Evolutionary conservation across 163 green algal species (phyloP).

Genomic region (Chlamydomonas reinhardtii): DNA sequence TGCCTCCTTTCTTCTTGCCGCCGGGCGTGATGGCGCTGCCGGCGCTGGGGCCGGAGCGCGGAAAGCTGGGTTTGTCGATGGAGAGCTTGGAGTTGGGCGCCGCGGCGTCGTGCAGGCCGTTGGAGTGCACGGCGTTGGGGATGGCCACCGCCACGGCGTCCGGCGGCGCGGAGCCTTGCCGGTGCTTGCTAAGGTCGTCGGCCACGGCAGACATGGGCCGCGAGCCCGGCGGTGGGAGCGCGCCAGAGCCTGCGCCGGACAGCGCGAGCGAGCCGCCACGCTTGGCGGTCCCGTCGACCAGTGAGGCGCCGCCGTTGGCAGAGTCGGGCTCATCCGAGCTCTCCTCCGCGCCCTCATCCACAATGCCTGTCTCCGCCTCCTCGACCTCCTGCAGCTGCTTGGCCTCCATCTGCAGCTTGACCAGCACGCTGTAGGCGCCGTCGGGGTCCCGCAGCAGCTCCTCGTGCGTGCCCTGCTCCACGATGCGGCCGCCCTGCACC

Average conservation of each 20-base stretch:
- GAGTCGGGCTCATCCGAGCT: background rate
- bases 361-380: background rate
- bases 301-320: background rate
- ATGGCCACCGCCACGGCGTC: conserved; percentile 1
- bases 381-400: conserved; percentile 50
- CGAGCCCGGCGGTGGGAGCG: background rate
- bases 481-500: conserved; percentile 76
- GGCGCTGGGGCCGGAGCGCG: background rate
- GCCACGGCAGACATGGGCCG: background rate
- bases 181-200: background rate
- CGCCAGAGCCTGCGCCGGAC: background rate
- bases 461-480: conserved; percentile 88
- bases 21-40: background rate
- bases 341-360: background rate
- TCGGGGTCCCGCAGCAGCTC: conserved; percentile 67
- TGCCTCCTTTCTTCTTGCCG: background rate
- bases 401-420: conserved; percentile 70
- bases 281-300: background rate
- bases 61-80: background rate
- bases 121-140: conserved; percentile 18
- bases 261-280: background rate
- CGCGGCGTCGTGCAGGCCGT: background rate
- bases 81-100: background rate
- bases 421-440: conserved; percentile 78
- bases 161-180: background rate